Conservation (phyloP, 2,329 filamentous ascomycete genomes). For the Hymenoscyphus infarciens region DNA sequence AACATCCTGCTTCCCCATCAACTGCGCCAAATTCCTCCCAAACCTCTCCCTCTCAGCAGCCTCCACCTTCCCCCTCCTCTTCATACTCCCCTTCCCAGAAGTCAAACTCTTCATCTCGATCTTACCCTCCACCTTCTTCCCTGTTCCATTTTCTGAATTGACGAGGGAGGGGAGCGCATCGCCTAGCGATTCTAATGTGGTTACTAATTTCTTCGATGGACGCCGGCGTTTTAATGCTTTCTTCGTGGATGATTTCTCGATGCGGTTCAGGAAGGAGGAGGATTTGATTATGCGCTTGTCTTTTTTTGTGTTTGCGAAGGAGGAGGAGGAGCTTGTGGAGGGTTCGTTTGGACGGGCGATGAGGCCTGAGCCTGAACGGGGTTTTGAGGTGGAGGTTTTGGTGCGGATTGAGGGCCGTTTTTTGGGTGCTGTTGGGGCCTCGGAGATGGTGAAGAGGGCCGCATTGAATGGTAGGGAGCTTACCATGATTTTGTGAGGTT, state of each 20-base stretch:
- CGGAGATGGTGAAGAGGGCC: constrained; percentile 24
- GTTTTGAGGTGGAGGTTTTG: constrained; percentile 43
- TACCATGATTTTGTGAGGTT: constrained; percentile 20
- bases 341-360: constrained; percentile 37
- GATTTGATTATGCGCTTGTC: constrained; percentile 83
- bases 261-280: constrained; percentile 72
- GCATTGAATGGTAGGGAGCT: not conserved
- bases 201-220: constrained; percentile 72
- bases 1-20: constrained; percentile 37
- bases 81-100: constrained; percentile 74
- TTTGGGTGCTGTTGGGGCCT: constrained; percentile 45
- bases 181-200: constrained; percentile 71
- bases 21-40: constrained; percentile 73
- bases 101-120: constrained; percentile 72
- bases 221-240: constrained; percentile 61
- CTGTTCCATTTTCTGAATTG: constrained; percentile 29
- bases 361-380: constrained; percentile 44
- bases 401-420: constrained; percentile 56
- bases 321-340: constrained; percentile 47
- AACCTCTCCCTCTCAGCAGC: constrained; percentile 80
- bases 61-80: constrained; percentile 77
- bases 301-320: constrained; percentile 70
- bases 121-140: constrained; percentile 49
- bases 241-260: constrained; percentile 55
- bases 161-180: constrained; percentile 68